phyloP scores from a whole-genome alignment of 768 basidiomycete genomes.

The Pleurotus platypus region DNA sequence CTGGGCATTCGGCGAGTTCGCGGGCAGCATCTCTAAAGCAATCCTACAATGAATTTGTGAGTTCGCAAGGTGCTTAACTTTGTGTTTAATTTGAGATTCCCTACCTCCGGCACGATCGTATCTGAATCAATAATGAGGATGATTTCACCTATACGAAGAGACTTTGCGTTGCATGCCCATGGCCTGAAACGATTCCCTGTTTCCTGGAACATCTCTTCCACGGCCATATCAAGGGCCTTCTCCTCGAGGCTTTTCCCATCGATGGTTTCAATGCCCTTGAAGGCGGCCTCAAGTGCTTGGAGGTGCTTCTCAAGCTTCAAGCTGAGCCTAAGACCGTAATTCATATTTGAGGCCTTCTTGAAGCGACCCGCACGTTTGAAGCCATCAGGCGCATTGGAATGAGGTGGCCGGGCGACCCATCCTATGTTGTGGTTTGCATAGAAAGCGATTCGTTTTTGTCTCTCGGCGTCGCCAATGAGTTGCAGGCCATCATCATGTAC shows the following conservation, averaged over 20 bases:
- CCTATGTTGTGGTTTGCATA: slow-evolving; percentile 78
- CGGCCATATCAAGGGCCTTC: slow-evolving; percentile 64
- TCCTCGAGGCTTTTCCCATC: slow-evolving; percentile 58
- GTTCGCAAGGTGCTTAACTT: not conserved
- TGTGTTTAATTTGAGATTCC: not conserved
- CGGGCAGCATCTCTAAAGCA: slow-evolving; percentile 89
- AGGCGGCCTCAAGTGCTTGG: slow-evolving; percentile 38
- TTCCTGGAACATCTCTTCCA: slow-evolving; percentile 68
- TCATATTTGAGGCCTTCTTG: slow-evolving; percentile 93
- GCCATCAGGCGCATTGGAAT: slow-evolving; percentile 56
- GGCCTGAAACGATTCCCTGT: slow-evolving; percentile 60
- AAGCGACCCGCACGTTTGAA: slow-evolving; percentile 84
- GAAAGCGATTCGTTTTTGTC: slow-evolving; percentile 63
- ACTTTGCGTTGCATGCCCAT: slow-evolving; percentile 74
- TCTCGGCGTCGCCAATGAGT: slow-evolving; percentile 56
- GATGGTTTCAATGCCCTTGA: slow-evolving; percentile 28
- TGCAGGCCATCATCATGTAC: slow-evolving; percentile 86
- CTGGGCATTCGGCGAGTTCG: slow-evolving; percentile 77
- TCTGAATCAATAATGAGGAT: slow-evolving; percentile 84
- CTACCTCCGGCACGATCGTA: slow-evolving; percentile 70
- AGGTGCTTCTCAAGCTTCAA: slow-evolving; percentile 45
- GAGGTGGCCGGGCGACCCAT: slow-evolving; percentile 79
- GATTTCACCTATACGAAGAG: slow-evolving; percentile 73
- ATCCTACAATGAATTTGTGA: slow-evolving; percentile 39
- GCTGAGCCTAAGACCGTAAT: slow-evolving; percentile 56